Evolutionary conservation across 106 monocot species (phyloP).

Genomic region (Dendrobium officinale): DNA sequence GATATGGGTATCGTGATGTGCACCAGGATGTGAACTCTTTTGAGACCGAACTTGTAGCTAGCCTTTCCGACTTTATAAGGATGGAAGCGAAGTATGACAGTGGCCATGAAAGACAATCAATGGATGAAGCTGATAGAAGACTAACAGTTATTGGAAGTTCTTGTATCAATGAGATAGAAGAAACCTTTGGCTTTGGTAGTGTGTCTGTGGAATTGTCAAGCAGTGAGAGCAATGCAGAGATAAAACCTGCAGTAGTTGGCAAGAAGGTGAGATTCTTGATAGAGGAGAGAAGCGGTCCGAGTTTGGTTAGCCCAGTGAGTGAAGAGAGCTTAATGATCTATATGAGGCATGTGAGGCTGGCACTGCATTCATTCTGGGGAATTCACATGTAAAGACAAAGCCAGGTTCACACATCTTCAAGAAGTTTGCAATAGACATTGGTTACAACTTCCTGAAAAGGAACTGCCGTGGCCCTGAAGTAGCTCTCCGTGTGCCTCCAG

Average conservation of each 20-base stretch:
- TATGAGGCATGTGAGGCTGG: slow-evolving; percentile 37
- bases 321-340: slow-evolving; percentile 54
- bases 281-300: slow-evolving; percentile 16
- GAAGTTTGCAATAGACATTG: slow-evolving; percentile 44
- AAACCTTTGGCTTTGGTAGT: slow-evolving; percentile 5
- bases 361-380: slow-evolving; percentile 55
- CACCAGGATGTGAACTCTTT: slow-evolving; percentile 73
- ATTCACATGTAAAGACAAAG: slow-evolving; percentile 54
- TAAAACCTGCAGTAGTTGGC: background rate
- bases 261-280: slow-evolving; percentile 43
- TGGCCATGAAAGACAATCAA: background rate
- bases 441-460: slow-evolving; percentile 56
- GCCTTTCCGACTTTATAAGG: slow-evolving; percentile 44
- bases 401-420: slow-evolving; percentile 49
- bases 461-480: slow-evolving; percentile 67
- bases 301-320: slow-evolving; percentile 1
- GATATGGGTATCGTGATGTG: slow-evolving; percentile 69
- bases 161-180: slow-evolving; percentile 5
- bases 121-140: background rate
- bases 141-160: slow-evolving; percentile 36
- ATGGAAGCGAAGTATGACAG: slow-evolving; percentile 15
- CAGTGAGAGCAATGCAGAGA: slow-evolving; percentile 1
- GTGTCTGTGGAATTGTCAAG: slow-evolving; percentile 15
- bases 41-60: slow-evolving; percentile 44
- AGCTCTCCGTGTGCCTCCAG: slow-evolving; percentile 48